A percentile compares a stretch with the other conserved stretches of the same genome.
phyloP scores from a whole-genome alignment of 805 yeast genomes.

The Starmera pachycereana region DNA sequence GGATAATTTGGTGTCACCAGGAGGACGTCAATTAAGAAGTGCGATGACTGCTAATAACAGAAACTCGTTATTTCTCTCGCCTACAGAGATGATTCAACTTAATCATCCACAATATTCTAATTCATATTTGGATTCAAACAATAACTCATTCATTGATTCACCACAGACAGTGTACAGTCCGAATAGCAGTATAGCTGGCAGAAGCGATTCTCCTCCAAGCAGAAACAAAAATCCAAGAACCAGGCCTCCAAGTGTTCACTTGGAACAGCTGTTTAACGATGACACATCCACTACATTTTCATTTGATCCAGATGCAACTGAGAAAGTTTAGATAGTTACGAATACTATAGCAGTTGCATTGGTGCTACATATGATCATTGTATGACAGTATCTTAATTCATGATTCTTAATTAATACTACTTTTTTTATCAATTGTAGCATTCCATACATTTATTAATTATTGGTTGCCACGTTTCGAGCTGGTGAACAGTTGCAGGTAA shows the following conservation, averaged over 20 bases:
- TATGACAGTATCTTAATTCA: too few species aligned
- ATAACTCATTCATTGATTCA: slow-evolving; percentile 16
- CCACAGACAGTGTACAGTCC: slow-evolving; percentile 8
- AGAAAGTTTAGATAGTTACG: slow-evolving; percentile 6
- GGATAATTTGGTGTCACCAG: slow-evolving; percentile 7
- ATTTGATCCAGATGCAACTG: slow-evolving; percentile 6
- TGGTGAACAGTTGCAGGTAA: too few species aligned
- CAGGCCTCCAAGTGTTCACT: slow-evolving; percentile 40
- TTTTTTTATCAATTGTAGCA: too few species aligned
- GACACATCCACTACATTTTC: slow-evolving; percentile 3
- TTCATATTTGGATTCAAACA: slow-evolving; percentile 1
- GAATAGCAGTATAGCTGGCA: neutral
- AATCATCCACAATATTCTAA: slow-evolving; percentile 3
- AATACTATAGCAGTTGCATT: too few species aligned
- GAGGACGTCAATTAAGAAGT: slow-evolving; percentile 17
- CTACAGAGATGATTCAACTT: slow-evolving; percentile 31
- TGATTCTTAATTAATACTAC: too few species aligned
- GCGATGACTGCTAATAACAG: slow-evolving; percentile 18
- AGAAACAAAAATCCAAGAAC: slow-evolving; percentile 7
- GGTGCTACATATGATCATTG: too few species aligned
- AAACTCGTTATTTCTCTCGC: slow-evolving; percentile 41
- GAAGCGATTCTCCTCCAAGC: neutral
- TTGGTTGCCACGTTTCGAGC: neutral
- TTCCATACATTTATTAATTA: too few species aligned
- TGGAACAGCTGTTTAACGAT: slow-evolving; percentile 34